Conservation (phyloP, 73 alveolate species). For the Paramecium sonneborni region DNA sequence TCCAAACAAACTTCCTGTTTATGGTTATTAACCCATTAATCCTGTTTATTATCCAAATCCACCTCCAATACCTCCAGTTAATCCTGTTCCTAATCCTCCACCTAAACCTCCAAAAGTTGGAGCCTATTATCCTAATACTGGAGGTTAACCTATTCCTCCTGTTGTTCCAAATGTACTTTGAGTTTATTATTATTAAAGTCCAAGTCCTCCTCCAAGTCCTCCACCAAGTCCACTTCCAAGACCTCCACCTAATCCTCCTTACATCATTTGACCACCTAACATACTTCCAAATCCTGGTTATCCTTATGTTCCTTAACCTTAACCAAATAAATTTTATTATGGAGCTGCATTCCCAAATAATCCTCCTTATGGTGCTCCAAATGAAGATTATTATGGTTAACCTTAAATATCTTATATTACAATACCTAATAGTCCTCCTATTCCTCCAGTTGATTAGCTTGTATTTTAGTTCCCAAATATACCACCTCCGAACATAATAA, state of each 20-base stretch:
- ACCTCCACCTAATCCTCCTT: conserved; percentile 64
- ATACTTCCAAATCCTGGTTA: conserved; percentile 3
- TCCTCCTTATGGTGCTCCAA: conserved; percentile 44
- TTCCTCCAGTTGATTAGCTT: background rate
- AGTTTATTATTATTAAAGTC: background rate
- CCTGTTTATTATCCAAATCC: conserved; percentile 10
- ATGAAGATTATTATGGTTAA: background rate
- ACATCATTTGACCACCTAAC: background rate
- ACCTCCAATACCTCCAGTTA: conserved; percentile 22
- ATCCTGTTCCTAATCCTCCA: background rate
- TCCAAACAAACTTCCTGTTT: background rate
- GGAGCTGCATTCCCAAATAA: background rate
- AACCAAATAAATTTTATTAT: background rate
- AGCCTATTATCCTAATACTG: background rate
- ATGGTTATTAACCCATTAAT: background rate
- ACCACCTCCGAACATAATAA: conserved; percentile 49
- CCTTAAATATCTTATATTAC: background rate
- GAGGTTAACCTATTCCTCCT: background rate
- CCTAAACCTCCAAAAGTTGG: conserved; percentile 26
- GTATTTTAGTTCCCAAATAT: background rate
- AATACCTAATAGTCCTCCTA: conserved; percentile 29
- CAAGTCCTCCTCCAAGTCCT: conserved; percentile 54
- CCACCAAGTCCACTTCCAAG: conserved; percentile 65
- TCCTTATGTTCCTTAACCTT: background rate
- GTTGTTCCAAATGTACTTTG: background rate